Evolutionary conservation across 306 rosid genomes (phyloP).

Genomic region (Cucurbita moschata): DNA sequence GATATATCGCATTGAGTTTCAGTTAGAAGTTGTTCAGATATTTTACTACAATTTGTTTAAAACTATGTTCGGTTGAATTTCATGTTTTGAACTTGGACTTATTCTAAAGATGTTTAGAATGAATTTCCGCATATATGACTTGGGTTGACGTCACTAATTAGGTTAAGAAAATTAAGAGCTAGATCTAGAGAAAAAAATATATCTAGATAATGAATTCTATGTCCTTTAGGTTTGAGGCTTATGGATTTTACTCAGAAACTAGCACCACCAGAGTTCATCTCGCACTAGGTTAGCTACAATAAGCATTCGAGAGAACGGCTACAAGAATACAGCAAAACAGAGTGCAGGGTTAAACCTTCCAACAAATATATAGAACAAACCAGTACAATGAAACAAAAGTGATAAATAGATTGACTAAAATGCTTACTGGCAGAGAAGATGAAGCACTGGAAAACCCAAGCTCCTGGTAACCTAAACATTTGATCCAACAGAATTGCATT

Average conservation of each 20-base stretch:
- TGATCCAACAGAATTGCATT: not conserved
- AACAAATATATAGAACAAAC: not conserved
- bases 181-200: not conserved
- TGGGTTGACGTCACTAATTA: too few species aligned
- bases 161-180: too few species aligned
- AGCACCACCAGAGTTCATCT: not conserved
- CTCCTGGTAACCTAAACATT: not conserved
- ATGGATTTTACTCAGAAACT: not conserved
- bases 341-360: not conserved
- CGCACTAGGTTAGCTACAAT: not conserved
- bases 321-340: not conserved
- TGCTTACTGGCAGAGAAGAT: not conserved
- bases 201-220: not conserved
- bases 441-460: constrained; percentile 1
- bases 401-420: not conserved
- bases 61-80: too few species aligned
- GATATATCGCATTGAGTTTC: too few species aligned
- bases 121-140: too few species aligned
- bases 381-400: not conserved
- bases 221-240: not conserved
- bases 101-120: too few species aligned
- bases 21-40: too few species aligned
- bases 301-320: not conserved
- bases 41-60: too few species aligned
- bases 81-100: too few species aligned